Percentiles rank a stretch among this genome's conserved stretches.
Conservation (phyloP, 164 flowering plant genomes). For the Magnolia changhungtana region DNA sequence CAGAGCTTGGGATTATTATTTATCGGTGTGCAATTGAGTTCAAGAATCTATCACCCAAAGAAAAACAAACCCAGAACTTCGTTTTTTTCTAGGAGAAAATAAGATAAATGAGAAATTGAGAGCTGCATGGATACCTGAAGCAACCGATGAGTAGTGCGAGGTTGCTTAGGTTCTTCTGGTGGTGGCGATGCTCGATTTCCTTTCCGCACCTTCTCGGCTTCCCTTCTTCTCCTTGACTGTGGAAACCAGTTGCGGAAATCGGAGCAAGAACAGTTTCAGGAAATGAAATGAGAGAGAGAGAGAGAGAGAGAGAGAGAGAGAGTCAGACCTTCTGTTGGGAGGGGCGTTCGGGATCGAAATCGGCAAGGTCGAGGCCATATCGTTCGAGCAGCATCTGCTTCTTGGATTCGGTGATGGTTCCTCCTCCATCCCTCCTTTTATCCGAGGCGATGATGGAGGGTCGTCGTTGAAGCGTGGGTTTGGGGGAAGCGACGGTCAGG, state of each 20-base stretch:
- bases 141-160: conserved; percentile 68
- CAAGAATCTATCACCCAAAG: background rate
- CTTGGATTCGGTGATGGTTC: conserved; percentile 31
- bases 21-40: background rate
- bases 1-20: background rate
- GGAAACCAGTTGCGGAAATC: conserved; percentile 6
- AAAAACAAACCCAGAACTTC: background rate
- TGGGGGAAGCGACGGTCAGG: background rate
- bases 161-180: conserved; percentile 37
- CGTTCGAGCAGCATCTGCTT: conserved; percentile 36
- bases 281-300: background rate
- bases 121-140: conserved; percentile 55
- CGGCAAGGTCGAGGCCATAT: conserved; percentile 67
- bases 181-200: conserved; percentile 13
- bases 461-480: background rate
- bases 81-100: background rate
- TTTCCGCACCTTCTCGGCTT: conserved; percentile 29
- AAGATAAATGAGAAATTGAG: background rate
- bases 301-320: background rate
- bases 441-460: background rate
- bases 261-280: background rate
- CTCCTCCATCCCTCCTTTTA: background rate
- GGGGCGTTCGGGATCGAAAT: conserved; percentile 14
- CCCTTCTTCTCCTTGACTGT: conserved; percentile 52
- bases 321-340: conserved; percentile 3